Evolutionary conservation across 306 rosid species (phyloP), one percentile per base, ranked within the genome.

Genomic region (Fagus sylvatica): DNA sequence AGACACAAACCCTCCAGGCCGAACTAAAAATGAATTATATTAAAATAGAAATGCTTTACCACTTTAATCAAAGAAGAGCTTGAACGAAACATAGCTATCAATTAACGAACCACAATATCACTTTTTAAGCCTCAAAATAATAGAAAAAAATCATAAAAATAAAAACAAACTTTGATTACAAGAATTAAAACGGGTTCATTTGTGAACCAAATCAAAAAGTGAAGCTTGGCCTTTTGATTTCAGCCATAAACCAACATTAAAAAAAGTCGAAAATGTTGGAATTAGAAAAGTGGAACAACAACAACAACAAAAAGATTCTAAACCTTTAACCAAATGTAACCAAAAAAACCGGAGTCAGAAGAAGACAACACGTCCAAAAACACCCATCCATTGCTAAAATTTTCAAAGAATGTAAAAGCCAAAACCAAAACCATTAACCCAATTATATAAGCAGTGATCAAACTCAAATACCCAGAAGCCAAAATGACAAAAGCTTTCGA

Each of bases 21-120:
- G 33, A 79, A 76, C 73, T 71, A 5, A 33, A 78, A 73, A 41
- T 30, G 28, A 59, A 28, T 22, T 76, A 59, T 33, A 48, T 16
- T 22, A 7, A 46, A 19, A 46, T 19, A 22, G 11, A 65, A 37
- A 65, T 7, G 19, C 48, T 37, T 16, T 22, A 16, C 11, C 49
- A 39, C 71, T 65, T 65, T 16, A 19, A 37, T 65, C 71, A 16
- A 22, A 37, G 49, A 43, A 39, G 71, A 66, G 9, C 11, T 65
- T 36, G 43, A 16, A 65, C 71, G 42, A 65, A 65, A 37, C 70
- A 42, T 59, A 16, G 6, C 39, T 28, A 53, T 62, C 64, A 51
- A 48, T 68, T 42, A 60, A 61, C 40, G 56, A 39, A 40, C 19
- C 59, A 19, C 79, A 78, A 80, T 75, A 85, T 80, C 40, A 74